Evolutionary conservation across 2,329 filamentous ascomycete species (phyloP).

Genomic region (Westerdykella sp.): DNA sequence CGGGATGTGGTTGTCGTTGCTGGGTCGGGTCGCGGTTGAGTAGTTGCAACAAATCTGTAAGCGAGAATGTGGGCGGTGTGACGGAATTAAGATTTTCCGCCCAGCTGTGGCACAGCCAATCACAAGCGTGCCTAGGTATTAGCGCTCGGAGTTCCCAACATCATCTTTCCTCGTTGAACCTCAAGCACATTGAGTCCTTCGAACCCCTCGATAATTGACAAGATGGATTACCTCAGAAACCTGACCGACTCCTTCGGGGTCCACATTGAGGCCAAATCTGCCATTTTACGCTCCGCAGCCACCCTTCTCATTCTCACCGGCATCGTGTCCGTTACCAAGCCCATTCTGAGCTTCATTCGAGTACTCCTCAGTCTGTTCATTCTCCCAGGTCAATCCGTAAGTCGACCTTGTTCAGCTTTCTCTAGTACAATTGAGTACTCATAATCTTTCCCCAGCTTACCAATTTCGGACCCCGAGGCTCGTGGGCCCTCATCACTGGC

Average conservation of each 20-base stretch:
- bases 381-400: slow-evolving; percentile 43
- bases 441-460: slow-evolving; percentile 56
- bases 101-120: background rate
- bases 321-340: slow-evolving; percentile 25
- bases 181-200: background rate
- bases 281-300: slow-evolving; percentile 18
- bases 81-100: slow-evolving; percentile 3
- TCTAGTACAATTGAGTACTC: background rate
- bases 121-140: background rate
- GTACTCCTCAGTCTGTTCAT: slow-evolving; percentile 46
- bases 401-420: slow-evolving; percentile 10
- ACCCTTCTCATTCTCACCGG: slow-evolving; percentile 23
- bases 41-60: slow-evolving; percentile 7
- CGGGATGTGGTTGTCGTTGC: slow-evolving; percentile 30
- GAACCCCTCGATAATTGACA: background rate
- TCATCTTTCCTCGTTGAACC: background rate
- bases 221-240: slow-evolving; percentile 15
- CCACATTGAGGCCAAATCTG: slow-evolving; percentile 27
- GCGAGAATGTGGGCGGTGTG: slow-evolving; percentile 11
- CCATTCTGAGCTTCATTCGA: slow-evolving; percentile 43
- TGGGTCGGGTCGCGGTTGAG: slow-evolving; percentile 14
- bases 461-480: slow-evolving; percentile 84
- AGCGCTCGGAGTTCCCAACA: background rate
- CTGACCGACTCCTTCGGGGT: slow-evolving; percentile 24
- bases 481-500: slow-evolving; percentile 90